A percentile compares a stretch with the other conserved stretches of the same genome.
Evolutionary conservation across 2,329 filamentous ascomycete genomes (phyloP).

Genomic region (Ophiobolus disseminans): DNA sequence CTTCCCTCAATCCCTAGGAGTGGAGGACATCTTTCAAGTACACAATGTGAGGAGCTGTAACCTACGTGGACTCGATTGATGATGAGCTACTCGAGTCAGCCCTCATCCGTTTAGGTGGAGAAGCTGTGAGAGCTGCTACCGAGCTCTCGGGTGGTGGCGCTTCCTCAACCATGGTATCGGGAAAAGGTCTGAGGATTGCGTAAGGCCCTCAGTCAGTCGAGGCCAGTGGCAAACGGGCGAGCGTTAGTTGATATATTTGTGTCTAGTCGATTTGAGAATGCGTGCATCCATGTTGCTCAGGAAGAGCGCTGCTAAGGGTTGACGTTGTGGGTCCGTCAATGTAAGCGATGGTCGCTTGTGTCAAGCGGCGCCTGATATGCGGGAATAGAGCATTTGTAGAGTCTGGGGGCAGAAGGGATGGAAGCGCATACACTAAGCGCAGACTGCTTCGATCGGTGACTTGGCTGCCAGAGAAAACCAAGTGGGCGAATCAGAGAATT

Average conservation of each 20-base stretch:
- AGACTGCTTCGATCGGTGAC: conserved; percentile 11
- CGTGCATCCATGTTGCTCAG: conserved; percentile 12
- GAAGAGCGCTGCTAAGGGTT: conserved; percentile 17
- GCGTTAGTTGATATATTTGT: conserved; percentile 4
- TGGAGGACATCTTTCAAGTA: background rate
- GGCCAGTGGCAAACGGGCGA: conserved; percentile 23
- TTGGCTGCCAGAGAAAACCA: too few species aligned
- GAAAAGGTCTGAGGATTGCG: conserved; percentile 24
- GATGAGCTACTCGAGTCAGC: conserved; percentile 42
- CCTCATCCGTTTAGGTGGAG: conserved; percentile 42
- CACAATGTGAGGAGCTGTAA: conserved; percentile 5
- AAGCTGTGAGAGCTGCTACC: conserved; percentile 45
- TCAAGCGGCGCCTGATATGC: conserved; percentile 21
- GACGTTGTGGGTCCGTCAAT: conserved; percentile 21
- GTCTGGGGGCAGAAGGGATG: conserved; percentile 9
- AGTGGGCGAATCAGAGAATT: too few species aligned
- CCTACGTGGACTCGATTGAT: conserved; percentile 45
- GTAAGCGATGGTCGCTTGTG: conserved; percentile 29
- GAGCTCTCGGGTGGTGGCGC: conserved; percentile 47
- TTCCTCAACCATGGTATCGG: conserved; percentile 47
- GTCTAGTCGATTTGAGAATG: conserved; percentile 5
- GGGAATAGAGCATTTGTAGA: conserved; percentile 14
- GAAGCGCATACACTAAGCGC: conserved; percentile 16
- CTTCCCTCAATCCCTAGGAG: too few species aligned
- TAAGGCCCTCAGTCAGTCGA: conserved; percentile 20